These are phyloP conservation scores for Acacia concinna DNA, from an alignment of 331 rosid genomes.

Conservation along the genomic window DNA sequence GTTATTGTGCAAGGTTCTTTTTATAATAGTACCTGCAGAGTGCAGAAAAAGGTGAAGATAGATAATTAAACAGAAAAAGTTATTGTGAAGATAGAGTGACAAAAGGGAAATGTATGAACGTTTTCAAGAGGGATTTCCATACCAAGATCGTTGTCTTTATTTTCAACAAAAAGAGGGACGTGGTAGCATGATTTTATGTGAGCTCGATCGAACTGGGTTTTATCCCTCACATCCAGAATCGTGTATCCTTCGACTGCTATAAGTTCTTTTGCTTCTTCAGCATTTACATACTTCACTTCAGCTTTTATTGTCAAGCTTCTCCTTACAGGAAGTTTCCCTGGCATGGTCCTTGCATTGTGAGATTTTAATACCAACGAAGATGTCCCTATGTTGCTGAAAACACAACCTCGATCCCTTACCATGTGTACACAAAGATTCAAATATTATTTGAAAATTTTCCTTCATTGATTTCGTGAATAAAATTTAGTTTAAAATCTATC, in stretches of 20 bases:
- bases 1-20: constrained; percentile 85
- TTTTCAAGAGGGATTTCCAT: constrained; percentile 12
- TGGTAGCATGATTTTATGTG: constrained; percentile 80
- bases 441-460: constrained; percentile 18
- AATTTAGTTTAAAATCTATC: not conserved
- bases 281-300: constrained; percentile 67
- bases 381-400: constrained; percentile 68
- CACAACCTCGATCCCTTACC: constrained; percentile 47
- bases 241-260: constrained; percentile 63
- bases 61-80: too few species aligned
- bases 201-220: constrained; percentile 71
- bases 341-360: constrained; percentile 54
- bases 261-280: constrained; percentile 78
- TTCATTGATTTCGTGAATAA: constrained; percentile 4
- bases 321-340: constrained; percentile 43
- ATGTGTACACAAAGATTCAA: constrained; percentile 24
- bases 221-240: constrained; percentile 83
- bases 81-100: too few species aligned
- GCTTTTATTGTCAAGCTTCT: constrained; percentile 59
- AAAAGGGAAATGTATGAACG: not conserved
- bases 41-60: constrained; percentile 31
- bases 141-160: constrained; percentile 83
- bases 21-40: constrained; percentile 73
- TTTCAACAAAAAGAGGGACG: constrained; percentile 86
- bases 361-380: constrained; percentile 57